Evolutionary conservation across 208 protist genomes (phyloP).

Genomic region (Crithidia sp.): DNA sequence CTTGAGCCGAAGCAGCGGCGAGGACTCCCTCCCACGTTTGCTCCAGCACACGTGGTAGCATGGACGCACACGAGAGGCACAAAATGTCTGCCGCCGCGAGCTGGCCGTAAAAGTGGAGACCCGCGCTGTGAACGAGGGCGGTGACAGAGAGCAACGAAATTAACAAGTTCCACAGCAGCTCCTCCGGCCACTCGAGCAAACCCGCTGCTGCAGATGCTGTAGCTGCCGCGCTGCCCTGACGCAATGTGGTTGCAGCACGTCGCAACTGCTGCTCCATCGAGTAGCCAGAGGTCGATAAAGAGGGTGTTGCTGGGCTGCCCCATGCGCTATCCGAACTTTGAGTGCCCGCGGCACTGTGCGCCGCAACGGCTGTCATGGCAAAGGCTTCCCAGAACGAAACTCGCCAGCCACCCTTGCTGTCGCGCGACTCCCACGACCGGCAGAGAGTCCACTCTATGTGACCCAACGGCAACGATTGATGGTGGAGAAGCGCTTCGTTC

Average conservation of each 20-base stretch:
- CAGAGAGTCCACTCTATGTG: conserved; percentile 4
- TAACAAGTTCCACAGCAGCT: conserved; percentile 79
- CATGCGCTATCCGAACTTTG: background rate
- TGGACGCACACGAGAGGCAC: conserved; percentile 55
- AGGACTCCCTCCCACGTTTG: conserved; percentile 32
- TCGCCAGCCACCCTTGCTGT: background rate
- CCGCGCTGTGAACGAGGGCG: conserved; percentile 62
- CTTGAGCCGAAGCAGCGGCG: background rate
- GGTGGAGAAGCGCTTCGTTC: background rate
- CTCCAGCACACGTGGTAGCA: conserved; percentile 35
- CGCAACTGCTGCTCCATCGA: conserved; percentile 32
- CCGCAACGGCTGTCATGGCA: conserved; percentile 24
- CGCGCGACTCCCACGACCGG: background rate
- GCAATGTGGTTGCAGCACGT: conserved; percentile 16
- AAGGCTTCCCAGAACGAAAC: conserved; percentile 28
- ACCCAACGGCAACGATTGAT: background rate
- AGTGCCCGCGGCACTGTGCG: conserved; percentile 10
- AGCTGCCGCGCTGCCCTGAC: background rate
- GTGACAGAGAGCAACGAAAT: conserved; percentile 62
- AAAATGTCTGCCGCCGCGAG: conserved; percentile 68
- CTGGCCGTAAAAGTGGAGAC: conserved; percentile 71
- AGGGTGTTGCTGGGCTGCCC: conserved; percentile 4
- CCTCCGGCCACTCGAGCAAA: conserved; percentile 71
- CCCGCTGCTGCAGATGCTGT: conserved; percentile 12
- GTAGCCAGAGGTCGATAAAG: conserved; percentile 20